Evolutionary conservation across 257 asterid genomes (phyloP), one percentile per base, ranked within the genome.

Genomic region (Buddleja alternifolia): DNA sequence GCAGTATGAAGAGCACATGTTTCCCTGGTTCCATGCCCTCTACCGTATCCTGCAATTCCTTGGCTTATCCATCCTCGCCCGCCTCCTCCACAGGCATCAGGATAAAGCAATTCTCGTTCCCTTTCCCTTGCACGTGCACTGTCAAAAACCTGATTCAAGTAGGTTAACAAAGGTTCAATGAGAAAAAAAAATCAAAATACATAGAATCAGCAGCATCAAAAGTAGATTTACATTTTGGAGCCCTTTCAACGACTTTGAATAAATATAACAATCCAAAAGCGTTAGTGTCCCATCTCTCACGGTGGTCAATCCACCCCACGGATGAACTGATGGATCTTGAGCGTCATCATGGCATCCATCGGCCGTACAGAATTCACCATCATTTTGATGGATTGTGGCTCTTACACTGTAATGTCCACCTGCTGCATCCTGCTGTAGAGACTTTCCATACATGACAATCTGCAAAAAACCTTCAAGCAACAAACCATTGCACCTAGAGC

Each of bases 81-180:
- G 76, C 95, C 95, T 76, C 97, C 99, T 16, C 99, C 99, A 77
- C 99, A 94, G 63, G 97, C 97, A 86, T 94, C 99, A 41, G 97
- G 99, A 82, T 94, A 91, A 34, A 91, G 89, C 88, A 91, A 72
- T 60, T 94, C 97, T 29, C 97, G 85, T 41, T 94, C 97, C 63
- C 96, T 88, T 80, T 91, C 99, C 84, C 99, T 87, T 23, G 97
- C 89, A 70, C 90, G 86, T 56, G 97, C 96, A 78, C 97, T 83
- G 75, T 94, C 97, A 75, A 94, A 94, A 54, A 94, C 97, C 99
- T 94, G 87, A 69, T 67, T 61, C 69, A 69, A 60, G 56, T 53
- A 56, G 55, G 72, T 48, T 63, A 76, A 48, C 48, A 70, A 32
- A 74, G 57, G 36, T 34, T 36, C 34, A 48, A 44, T 60, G 47